Evolutionary conservation across 306 rosid species (phyloP).

Genomic region (Arachis stenosperma): DNA sequence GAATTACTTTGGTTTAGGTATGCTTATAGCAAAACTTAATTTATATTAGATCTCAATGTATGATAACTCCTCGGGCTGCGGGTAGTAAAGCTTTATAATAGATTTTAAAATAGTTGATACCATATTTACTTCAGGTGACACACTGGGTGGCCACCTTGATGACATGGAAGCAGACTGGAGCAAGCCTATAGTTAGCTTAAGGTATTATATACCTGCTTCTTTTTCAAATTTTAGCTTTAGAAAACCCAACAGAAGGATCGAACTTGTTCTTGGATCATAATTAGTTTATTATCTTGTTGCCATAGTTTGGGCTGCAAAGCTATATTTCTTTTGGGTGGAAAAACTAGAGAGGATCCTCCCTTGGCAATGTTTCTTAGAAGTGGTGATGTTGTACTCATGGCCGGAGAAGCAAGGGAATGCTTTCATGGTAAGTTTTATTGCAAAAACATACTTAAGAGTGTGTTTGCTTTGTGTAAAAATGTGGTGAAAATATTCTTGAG

Average conservation of each 20-base stretch:
- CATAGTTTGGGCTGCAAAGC: slow-evolving; percentile 95
- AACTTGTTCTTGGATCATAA: slow-evolving; percentile 35
- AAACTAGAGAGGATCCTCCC: slow-evolving; percentile 81
- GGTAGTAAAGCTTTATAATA: not conserved
- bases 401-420: slow-evolving; percentile 90
- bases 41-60: slow-evolving; percentile 6
- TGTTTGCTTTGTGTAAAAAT: too few species aligned
- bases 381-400: slow-evolving; percentile 97
- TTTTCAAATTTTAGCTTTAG: not conserved
- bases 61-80: slow-evolving; percentile 4
- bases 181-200: slow-evolving; percentile 86
- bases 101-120: not conserved
- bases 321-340: slow-evolving; percentile 90
- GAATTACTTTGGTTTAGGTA: slow-evolving; percentile 87
- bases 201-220: slow-evolving; percentile 48
- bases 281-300: slow-evolving; percentile 13
- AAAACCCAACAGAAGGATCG: not conserved
- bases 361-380: slow-evolving; percentile 92
- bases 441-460: not conserved
- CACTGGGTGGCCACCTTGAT: slow-evolving; percentile 94
- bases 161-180: slow-evolving; percentile 99
- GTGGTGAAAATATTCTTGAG: too few species aligned
- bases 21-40: not conserved
- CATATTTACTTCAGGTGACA: slow-evolving; percentile 58
- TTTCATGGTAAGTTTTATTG: slow-evolving; percentile 71